Evolutionary conservation across 179 eudicot species (phyloP), one percentile per base, ranked within the genome.

Genomic region (Spinacia oleracea): DNA sequence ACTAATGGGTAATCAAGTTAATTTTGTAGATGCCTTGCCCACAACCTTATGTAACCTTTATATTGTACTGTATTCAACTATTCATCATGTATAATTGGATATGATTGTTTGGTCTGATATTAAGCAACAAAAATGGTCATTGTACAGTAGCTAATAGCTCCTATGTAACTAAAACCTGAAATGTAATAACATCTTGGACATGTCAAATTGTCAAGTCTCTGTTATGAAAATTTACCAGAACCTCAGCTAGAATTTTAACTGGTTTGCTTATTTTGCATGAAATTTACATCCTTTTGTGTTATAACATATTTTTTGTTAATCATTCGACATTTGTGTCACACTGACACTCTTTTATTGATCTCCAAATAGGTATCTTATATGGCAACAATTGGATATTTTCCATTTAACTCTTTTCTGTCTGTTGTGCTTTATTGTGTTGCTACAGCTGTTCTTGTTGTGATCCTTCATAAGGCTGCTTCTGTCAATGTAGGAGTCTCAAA

Each of bases 401-500:
- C 98, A 25, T 94, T 94, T 87, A 94, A 94, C 88, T 94, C 98
- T 51, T 94, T 94, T 77, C 89, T 94, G 67, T 94, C 97, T n/a
- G 97, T 97, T 45, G 88, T 95, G 35, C 98, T 95, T 81, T 95
- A 97, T 53, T 93, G 97, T 82, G 85, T 91, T 5, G 98, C 97
- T 16, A 95, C 98, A 67, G 98, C 97, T 56, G 98, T 95, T 74
- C 97, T 95, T 78, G 98, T 97, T 82, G 97, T n/a, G n/a, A n/a
- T n/a, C n/a, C n/a, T n/a, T n/a, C n/a, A n/a, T n/a, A n/a, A n/a
- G n/a, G n/a, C n/a, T n/a, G n/a, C n/a, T n/a, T n/a, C n/a, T n/a
- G n/a, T n/a, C n/a, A n/a, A n/a, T n/a, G n/a, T n/a, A n/a, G n/a
- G n/a, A n/a, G n/a, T n/a, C n/a, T n/a, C n/a, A n/a, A n/a, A n/a